Evolutionary conservation across 176 grass and related monocot species (phyloP).

Genomic region (Triticum timopheevii): DNA sequence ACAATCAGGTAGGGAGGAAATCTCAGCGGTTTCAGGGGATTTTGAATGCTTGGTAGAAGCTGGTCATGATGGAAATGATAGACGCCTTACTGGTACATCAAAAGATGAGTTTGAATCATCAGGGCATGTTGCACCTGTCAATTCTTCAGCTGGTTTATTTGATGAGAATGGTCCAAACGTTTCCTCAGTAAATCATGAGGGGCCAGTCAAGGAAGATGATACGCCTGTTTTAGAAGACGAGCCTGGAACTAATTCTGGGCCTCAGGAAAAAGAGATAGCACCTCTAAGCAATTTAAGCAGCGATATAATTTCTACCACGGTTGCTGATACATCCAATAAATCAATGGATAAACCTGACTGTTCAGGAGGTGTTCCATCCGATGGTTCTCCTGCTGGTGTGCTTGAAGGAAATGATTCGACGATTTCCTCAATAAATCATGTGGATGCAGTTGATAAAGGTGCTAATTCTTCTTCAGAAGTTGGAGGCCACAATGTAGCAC

Average conservation of each 20-base stretch:
- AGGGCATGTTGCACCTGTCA: neutral
- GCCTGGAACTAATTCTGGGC: constrained; percentile 16
- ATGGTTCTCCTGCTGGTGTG: constrained; percentile 32
- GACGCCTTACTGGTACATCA: constrained; percentile 18
- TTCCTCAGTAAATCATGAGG: constrained; percentile 21
- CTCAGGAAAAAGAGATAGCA: constrained; percentile 31
- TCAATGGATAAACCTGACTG: constrained; percentile 23
- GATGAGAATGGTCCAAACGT: constrained; percentile 22
- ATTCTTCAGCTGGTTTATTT: constrained; percentile 18
- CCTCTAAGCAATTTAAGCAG: constrained; percentile 26
- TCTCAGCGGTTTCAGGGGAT: constrained; percentile 16
- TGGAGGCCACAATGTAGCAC: neutral
- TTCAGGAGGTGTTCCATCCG: constrained; percentile 30
- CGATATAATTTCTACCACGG: neutral
- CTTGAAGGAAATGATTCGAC: constrained; percentile 28
- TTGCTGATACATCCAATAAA: constrained; percentile 1
- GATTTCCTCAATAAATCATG: constrained; percentile 21
- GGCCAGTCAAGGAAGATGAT: constrained; percentile 26
- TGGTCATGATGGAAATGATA: constrained; percentile 25
- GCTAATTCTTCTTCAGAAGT: constrained; percentile 34
- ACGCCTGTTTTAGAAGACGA: constrained; percentile 34
- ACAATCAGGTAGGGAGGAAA: constrained; percentile 17
- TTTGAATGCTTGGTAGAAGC: constrained; percentile 10
- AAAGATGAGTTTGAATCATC: constrained; percentile 34
- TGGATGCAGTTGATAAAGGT: constrained; percentile 9